Percentiles rank a stretch among this genome's conserved stretches.
Evolutionary conservation across 2,329 filamentous ascomycete genomes (phyloP).

Genomic region (Cladobotryum protrusum): DNA sequence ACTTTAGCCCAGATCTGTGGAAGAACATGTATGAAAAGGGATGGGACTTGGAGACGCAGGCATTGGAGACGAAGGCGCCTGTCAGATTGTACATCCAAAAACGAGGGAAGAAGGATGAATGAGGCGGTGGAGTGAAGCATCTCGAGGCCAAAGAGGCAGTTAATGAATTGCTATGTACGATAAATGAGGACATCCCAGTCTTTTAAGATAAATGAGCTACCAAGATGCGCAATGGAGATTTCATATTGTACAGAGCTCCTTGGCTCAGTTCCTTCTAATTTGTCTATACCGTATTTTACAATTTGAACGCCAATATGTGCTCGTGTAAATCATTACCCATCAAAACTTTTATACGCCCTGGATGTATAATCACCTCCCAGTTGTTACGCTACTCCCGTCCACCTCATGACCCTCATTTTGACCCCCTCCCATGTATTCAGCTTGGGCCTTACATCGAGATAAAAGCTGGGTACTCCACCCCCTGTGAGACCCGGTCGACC

Average conservation of each 20-base stretch:
- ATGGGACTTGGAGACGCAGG: slow-evolving; percentile 30
- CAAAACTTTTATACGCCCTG: neutral
- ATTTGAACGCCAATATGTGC: no score
- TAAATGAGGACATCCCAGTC: neutral
- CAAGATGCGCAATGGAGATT: neutral
- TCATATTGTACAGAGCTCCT: neutral
- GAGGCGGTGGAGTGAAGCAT: neutral
- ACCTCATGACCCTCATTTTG: slow-evolving; percentile 55
- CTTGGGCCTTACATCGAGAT: slow-evolving; percentile 62
- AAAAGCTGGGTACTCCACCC: slow-evolving; percentile 49
- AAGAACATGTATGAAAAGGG: slow-evolving; percentile 22
- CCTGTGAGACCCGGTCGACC: slow-evolving; percentile 44
- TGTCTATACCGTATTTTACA: neutral
- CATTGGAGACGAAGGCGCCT: slow-evolving; percentile 32
- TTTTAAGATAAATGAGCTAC: neutral
- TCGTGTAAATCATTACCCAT: no score
- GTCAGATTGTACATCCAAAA: slow-evolving; percentile 24
- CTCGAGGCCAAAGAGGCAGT: neutral
- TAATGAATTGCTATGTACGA: neutral
- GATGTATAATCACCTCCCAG: neutral
- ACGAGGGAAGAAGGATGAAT: slow-evolving; percentile 22
- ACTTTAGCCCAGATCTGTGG: slow-evolving; percentile 22
- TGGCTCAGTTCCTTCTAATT: neutral
- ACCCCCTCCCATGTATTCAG: slow-evolving; percentile 61
- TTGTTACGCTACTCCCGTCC: slow-evolving; percentile 42